phyloP scores from a whole-genome alignment of 805 yeast species.

The Candida namnaoensis region DNA sequence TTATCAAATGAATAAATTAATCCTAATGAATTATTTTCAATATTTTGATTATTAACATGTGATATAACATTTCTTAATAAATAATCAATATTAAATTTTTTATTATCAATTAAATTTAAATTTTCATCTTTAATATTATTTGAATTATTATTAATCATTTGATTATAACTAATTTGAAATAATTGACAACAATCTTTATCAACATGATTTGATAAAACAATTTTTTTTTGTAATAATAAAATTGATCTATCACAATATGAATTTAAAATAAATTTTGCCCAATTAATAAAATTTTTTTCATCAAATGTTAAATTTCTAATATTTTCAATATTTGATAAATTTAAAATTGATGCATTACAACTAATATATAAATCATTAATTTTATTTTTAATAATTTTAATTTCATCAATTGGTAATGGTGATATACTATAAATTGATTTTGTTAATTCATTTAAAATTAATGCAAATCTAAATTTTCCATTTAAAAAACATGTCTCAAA shows the following conservation, averaged over 20 bases:
- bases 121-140: no score
- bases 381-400: slow-evolving; percentile 35
- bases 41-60: slow-evolving; percentile 1
- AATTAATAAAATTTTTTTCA: slow-evolving; percentile 32
- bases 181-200: slow-evolving; percentile 16
- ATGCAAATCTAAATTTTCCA: slow-evolving; percentile 42
- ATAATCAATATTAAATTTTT: slow-evolving; percentile 14
- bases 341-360: slow-evolving; percentile 39
- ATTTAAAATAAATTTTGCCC: slow-evolving; percentile 37
- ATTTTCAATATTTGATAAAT: slow-evolving; percentile 26
- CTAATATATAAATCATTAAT: slow-evolving; percentile 40
- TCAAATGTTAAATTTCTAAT: slow-evolving; percentile 27
- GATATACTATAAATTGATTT: slow-evolving; percentile 39
- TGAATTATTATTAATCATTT: slow-evolving; percentile 16
- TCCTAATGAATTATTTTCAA: neutral
- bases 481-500: slow-evolving; percentile 40
- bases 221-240: slow-evolving; percentile 30
- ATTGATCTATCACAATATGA: slow-evolving; percentile 48
- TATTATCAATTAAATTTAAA: no score
- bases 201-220: slow-evolving; percentile 20
- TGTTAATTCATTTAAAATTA: slow-evolving; percentile 45
- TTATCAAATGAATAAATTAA: slow-evolving; percentile 38
- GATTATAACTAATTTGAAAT: slow-evolving; percentile 18
- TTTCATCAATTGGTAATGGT: slow-evolving; percentile 29
- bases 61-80: slow-evolving; percentile 7